These are phyloP conservation scores for Xylaria digitata DNA, from an alignment of 2,329 filamentous ascomycete species.

Conservation along the genomic window DNA sequence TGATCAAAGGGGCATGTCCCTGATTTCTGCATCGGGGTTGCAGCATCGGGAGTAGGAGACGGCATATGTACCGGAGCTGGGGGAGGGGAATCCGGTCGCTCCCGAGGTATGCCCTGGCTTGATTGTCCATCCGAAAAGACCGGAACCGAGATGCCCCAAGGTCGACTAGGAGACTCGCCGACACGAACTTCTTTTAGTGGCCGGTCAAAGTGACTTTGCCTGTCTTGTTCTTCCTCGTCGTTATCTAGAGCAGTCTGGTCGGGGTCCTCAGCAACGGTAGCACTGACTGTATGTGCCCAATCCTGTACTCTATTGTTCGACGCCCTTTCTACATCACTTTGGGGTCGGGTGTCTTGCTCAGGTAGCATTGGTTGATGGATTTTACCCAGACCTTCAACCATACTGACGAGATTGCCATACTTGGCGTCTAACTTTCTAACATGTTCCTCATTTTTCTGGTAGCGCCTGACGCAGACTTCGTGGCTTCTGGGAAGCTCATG, in stretches of 20 bases:
- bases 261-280: conserved; percentile 52
- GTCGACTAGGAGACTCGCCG: conserved; percentile 90
- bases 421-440: conserved; percentile 92
- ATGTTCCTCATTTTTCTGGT: conserved; percentile 86
- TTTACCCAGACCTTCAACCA: conserved; percentile 90
- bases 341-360: conserved; percentile 60
- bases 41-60: conserved; percentile 45
- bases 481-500: conserved; percentile 94
- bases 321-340: conserved; percentile 59
- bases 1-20: conserved; percentile 71
- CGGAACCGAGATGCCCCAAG: conserved; percentile 53
- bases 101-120: conserved; percentile 51
- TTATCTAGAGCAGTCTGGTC: conserved; percentile 56
- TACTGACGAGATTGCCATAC: conserved; percentile 90
- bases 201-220: conserved; percentile 82
- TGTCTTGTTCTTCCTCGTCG: conserved; percentile 64
- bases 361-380: conserved; percentile 91
- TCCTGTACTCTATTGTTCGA: conserved; percentile 81
- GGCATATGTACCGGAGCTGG: conserved; percentile 67
- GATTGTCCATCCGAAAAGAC: conserved; percentile 56
- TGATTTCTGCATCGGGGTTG: conserved; percentile 44
- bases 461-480: conserved; percentile 89
- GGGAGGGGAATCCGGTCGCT: conserved; percentile 65
- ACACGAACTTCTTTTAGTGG: conserved; percentile 90
- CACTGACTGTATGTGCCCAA: conserved; percentile 84